These are phyloP conservation scores for Ogataea angusta DNA, from an alignment of 805 yeast genomes.

Conservation along the genomic window DNA sequence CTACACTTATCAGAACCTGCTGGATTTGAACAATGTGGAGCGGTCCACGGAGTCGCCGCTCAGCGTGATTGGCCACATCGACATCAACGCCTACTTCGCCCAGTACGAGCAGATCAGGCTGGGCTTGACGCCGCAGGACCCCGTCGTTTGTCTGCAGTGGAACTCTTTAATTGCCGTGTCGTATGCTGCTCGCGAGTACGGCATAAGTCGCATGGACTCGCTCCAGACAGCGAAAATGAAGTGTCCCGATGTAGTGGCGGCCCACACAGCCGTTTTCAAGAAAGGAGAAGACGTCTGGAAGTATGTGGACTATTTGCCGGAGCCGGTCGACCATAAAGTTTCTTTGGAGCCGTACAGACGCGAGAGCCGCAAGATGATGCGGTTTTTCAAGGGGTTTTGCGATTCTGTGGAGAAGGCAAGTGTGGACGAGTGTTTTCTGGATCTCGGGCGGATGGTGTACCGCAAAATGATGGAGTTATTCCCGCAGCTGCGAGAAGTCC, in stretches of 20 bases:
- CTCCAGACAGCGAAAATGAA: conserved; percentile 64
- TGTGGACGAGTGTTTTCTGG: conserved; percentile 89
- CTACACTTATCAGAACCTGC: conserved; percentile 48
- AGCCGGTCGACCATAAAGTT: conserved; percentile 70
- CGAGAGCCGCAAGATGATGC: conserved; percentile 76
- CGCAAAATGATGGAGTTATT: conserved; percentile 38
- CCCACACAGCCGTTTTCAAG: conserved; percentile 92
- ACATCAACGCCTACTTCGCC: conserved; percentile 93
- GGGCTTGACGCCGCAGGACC: conserved; percentile 61
- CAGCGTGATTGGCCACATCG: conserved; percentile 80
- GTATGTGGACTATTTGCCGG: conserved; percentile 59
- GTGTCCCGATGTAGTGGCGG: conserved; percentile 73
- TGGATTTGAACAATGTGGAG: conserved; percentile 42
- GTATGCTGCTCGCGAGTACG: conserved; percentile 83
- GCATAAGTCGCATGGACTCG: conserved; percentile 75
- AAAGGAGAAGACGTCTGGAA: conserved; percentile 86
- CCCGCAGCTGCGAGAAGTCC: conserved; percentile 40
- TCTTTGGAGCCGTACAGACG: conserved; percentile 88
- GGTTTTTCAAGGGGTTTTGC: conserved; percentile 58
- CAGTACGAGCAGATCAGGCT: conserved; percentile 85
- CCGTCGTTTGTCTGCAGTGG: conserved; percentile 97
- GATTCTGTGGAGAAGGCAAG: conserved; percentile 87
- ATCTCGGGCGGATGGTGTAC: conserved; percentile 67
- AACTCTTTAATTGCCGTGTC: conserved; percentile 82
- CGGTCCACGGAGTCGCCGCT: conserved; percentile 63